Evolutionary conservation across 192 early-diverging fungal species (phyloP), one percentile per base, ranked within the genome.

Genomic region (Entomortierella parvispora): DNA sequence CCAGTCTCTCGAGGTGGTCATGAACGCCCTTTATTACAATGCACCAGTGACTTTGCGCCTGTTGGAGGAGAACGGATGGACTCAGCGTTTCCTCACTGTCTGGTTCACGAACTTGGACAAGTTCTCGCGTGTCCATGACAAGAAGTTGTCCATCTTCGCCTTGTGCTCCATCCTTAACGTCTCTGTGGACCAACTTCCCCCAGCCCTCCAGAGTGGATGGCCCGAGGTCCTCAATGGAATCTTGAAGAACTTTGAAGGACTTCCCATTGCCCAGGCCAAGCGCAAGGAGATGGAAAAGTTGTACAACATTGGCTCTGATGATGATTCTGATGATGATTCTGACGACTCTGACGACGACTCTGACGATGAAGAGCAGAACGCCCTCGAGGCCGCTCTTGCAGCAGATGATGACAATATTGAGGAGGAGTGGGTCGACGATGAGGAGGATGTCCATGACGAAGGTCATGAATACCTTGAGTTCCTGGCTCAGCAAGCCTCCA

Each of bases 21-120:
- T 98, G 70, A 97, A 98, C 67, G 85, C 86, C 34, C 44, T 98
- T 42, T 93, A 92, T 77, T 98, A 98, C 84, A 97, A 95, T 70
- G 94, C 96, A 9, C 61, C 84, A 4, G 81, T 90, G 31, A 87
- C 95, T 2, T 78, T 98, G 26, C 82, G 69, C 26, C 74, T 96
- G 2, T 83, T 98, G 60, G 95, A 97, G 71, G 89, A 93, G 68
- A 83, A 88, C 62, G 69, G 85, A 52, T 89, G 87, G 82, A 95
- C 94, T 17, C 83, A 88, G 58, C 85, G 86, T 7, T 91, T 97
- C 80, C 94, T 96, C 62, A 86, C 84, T n/a, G 79, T 86, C 28
- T 93, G 96, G 90, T 90, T 95, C 78, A 75, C 85, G 47, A 85
- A 86, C 50, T 63, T 94, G 23, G 81, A 85, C 64, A 89, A 89